Conservation (phyloP, 2,329 filamentous ascomycete species). For the Colletotrichum higginsianum region DNA sequence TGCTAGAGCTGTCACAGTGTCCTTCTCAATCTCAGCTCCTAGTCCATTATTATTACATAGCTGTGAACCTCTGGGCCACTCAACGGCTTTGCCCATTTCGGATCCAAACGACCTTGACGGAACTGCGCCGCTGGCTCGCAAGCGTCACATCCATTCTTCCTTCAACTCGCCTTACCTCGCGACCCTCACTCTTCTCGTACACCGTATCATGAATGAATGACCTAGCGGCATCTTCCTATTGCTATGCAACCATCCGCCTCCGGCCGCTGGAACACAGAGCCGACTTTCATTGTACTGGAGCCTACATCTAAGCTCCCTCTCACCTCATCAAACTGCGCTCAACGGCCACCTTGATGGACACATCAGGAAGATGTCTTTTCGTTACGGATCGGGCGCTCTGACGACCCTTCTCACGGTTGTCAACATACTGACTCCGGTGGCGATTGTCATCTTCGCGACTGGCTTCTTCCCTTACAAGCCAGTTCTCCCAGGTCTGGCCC, state of each 20-base stretch:
- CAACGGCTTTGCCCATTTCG: slow-evolving; percentile 26
- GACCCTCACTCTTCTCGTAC: neutral
- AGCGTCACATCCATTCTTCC: slow-evolving; percentile 4
- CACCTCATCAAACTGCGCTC: neutral
- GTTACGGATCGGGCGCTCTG: slow-evolving; percentile 28
- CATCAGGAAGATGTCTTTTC: slow-evolving; percentile 34
- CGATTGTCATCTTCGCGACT: slow-evolving; percentile 83
- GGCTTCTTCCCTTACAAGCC: slow-evolving; percentile 99
- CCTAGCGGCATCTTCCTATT: neutral
- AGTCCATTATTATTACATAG: slow-evolving; percentile 23
- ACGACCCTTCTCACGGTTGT: slow-evolving; percentile 70
- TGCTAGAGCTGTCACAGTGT: slow-evolving; percentile 38
- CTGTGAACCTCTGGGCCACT: slow-evolving; percentile 19
- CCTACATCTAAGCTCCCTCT: neutral
- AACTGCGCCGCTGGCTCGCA: slow-evolving; percentile 25
- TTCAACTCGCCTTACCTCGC: slow-evolving; percentile 14
- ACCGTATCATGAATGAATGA: slow-evolving; percentile 34
- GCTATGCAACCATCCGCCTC: slow-evolving; percentile 14
- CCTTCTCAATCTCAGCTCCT: slow-evolving; percentile 19
- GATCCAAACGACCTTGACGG: slow-evolving; percentile 24
- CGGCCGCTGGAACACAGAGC: neutral
- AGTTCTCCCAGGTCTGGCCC: slow-evolving; percentile 86
- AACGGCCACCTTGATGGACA: slow-evolving; percentile 39
- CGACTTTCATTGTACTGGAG: neutral
- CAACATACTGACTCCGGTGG: slow-evolving; percentile 83